Percentiles rank a stretch among this genome's conserved stretches.
Conservation (phyloP, 805 yeast species). For the Lachancea quebecensis region DNA sequence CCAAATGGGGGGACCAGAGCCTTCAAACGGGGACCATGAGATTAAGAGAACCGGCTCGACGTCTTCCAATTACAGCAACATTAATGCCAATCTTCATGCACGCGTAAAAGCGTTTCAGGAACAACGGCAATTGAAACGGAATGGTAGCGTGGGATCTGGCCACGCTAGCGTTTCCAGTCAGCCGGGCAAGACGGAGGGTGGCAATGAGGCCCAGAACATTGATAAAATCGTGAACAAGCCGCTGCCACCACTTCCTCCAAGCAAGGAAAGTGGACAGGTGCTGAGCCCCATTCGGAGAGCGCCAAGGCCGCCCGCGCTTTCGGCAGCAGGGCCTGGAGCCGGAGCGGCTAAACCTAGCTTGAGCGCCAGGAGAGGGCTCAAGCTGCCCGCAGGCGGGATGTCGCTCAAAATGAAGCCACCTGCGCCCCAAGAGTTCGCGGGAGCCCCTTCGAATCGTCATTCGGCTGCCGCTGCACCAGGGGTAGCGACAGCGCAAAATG, state of each 20-base stretch:
- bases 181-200: conserved; percentile 7
- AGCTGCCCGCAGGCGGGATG: conserved; percentile 44
- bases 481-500: conserved; percentile 7
- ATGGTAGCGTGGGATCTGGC: not conserved
- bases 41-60: conserved; percentile 19
- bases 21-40: conserved; percentile 3
- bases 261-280: conserved; percentile 2
- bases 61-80: conserved; percentile 30
- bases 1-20: conserved; percentile 1
- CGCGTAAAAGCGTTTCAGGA: conserved; percentile 82
- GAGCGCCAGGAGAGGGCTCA: conserved; percentile 82
- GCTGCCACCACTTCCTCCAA: conserved; percentile 37
- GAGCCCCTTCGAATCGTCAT: conserved; percentile 21
- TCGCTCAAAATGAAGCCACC: conserved; percentile 23
- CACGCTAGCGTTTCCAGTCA: conserved; percentile 12
- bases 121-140: conserved; percentile 49
- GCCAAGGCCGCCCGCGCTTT: conserved; percentile 19
- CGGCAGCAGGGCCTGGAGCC: conserved; percentile 6
- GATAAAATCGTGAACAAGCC: conserved; percentile 34
- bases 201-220: conserved; percentile 16
- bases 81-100: conserved; percentile 79
- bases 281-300: conserved; percentile 26
- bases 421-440: conserved; percentile 25
- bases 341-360: conserved; percentile 52
- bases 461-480: conserved; percentile 5